phyloP scores from a whole-genome alignment of 768 basidiomycete genomes.

The Omphalotus guepiniiformis region DNA sequence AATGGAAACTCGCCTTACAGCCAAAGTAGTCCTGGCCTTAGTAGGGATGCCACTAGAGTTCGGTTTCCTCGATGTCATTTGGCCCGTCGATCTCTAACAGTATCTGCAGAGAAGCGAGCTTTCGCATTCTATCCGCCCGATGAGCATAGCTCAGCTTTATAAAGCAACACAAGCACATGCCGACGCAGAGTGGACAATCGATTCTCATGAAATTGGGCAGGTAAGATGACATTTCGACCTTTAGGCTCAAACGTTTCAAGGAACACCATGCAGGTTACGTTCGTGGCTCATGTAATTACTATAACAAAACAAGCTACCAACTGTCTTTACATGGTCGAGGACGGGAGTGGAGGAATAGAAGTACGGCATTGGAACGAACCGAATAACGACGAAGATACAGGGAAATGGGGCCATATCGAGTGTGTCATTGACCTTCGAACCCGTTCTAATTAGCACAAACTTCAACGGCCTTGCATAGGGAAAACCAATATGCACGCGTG shows the following conservation, averaged over 20 bases:
- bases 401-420: slow-evolving; percentile 45
- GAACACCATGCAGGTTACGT: slow-evolving; percentile 12
- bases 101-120: slow-evolving; percentile 36
- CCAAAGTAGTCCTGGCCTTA: too few species aligned
- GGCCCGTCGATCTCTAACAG: too few species aligned
- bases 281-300: slow-evolving; percentile 44
- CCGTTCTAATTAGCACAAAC: not conserved
- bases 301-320: slow-evolving; percentile 76
- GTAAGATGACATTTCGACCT: slow-evolving; percentile 35
- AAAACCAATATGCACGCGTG: slow-evolving; percentile 75
- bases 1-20: too few species aligned
- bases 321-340: slow-evolving; percentile 73
- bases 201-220: slow-evolving; percentile 76
- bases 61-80: too few species aligned
- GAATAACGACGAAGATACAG: slow-evolving; percentile 49
- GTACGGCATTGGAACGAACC: slow-evolving; percentile 82
- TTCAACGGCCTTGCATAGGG: slow-evolving; percentile 38
- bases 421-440: slow-evolving; percentile 18
- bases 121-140: slow-evolving; percentile 20
- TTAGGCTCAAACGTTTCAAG: not conserved
- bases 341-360: slow-evolving; percentile 79
- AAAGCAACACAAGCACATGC: slow-evolving; percentile 75
- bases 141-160: not conserved
- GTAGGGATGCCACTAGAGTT: too few species aligned
- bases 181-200: slow-evolving; percentile 86